Conservation (phyloP, 768 basidiomycete species). For the Dentipellis sp. region DNA sequence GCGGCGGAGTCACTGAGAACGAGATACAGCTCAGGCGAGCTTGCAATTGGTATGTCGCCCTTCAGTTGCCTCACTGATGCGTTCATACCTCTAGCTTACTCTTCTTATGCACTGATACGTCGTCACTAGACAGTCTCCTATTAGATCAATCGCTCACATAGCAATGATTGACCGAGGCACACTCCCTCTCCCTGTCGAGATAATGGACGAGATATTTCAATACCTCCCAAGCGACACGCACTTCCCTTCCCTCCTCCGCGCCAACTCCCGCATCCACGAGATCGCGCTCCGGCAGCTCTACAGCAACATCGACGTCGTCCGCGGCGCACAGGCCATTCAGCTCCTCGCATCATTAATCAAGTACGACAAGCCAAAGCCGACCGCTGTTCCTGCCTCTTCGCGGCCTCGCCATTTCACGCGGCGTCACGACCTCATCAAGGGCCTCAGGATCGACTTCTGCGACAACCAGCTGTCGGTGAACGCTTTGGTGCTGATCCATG, state of each 20-base stretch:
- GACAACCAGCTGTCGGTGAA: conserved; percentile 31
- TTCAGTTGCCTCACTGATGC: no score
- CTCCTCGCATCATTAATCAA: background rate
- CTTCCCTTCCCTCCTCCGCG: background rate
- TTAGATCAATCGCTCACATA: no score
- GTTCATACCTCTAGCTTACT: no score
- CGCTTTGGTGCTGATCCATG: conserved; percentile 40
- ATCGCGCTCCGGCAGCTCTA: background rate
- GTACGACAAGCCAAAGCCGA: background rate
- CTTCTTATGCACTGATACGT: no score
- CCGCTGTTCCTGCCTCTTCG: background rate
- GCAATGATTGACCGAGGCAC: no score
- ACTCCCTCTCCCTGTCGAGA: background rate
- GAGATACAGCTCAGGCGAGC: no score
- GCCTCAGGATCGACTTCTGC: conserved; percentile 36
- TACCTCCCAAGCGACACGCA: background rate
- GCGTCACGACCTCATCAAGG: conserved; percentile 30
- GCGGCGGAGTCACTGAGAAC: no score
- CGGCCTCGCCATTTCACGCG: conserved; percentile 13
- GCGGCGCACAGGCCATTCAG: background rate
- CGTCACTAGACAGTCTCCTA: no score
- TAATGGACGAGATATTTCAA: background rate
- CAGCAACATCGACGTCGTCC: background rate
- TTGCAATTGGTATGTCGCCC: no score
- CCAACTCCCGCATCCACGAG: background rate